phyloP scores from a whole-genome alignment of 129 eudicot species.

The Lactuca sativa region DNA sequence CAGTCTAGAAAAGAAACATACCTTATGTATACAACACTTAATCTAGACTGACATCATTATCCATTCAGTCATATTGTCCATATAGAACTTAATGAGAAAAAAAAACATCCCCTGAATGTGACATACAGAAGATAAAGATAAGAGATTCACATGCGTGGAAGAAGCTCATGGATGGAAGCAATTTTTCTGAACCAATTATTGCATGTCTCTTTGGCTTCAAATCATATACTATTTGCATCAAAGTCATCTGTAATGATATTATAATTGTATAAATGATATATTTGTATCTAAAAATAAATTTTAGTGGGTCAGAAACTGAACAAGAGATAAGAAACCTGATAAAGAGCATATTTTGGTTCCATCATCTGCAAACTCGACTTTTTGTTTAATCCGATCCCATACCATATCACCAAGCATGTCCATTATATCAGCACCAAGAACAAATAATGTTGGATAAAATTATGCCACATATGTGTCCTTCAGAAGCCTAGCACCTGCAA shows the following conservation, averaged over 20 bases:
- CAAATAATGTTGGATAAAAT: slow-evolving; percentile 77
- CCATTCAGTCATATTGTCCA: too few relatives aligned
- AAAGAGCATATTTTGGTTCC: slow-evolving; percentile 46
- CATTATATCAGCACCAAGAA: slow-evolving; percentile 74
- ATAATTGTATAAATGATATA: background rate
- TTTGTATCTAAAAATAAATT: background rate
- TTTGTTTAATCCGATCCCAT: slow-evolving; percentile 69
- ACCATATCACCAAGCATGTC: slow-evolving; percentile 83
- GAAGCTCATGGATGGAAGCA: slow-evolving; percentile 78
- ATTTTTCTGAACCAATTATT: slow-evolving; percentile 83
- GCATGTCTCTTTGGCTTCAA: slow-evolving; percentile 85
- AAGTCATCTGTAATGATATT: slow-evolving; percentile 50
- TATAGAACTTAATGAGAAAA: too few relatives aligned
- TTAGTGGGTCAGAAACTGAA: background rate
- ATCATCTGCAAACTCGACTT: slow-evolving; percentile 63
- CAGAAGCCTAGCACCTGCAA: slow-evolving; percentile 77
- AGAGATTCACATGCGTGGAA: slow-evolving; percentile 80
- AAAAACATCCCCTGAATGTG: background rate
- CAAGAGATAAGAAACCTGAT: slow-evolving; percentile 51
- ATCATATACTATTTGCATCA: too few relatives aligned
- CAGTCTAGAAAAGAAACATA: too few relatives aligned
- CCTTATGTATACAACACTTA: too few relatives aligned
- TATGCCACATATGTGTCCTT: slow-evolving; percentile 70
- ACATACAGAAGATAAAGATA: slow-evolving; percentile 20
- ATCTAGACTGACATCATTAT: too few relatives aligned